Evolutionary conservation across 139 green algal genomes (phyloP).

Genomic region (Auxenochlorella pyrenoidosa): DNA sequence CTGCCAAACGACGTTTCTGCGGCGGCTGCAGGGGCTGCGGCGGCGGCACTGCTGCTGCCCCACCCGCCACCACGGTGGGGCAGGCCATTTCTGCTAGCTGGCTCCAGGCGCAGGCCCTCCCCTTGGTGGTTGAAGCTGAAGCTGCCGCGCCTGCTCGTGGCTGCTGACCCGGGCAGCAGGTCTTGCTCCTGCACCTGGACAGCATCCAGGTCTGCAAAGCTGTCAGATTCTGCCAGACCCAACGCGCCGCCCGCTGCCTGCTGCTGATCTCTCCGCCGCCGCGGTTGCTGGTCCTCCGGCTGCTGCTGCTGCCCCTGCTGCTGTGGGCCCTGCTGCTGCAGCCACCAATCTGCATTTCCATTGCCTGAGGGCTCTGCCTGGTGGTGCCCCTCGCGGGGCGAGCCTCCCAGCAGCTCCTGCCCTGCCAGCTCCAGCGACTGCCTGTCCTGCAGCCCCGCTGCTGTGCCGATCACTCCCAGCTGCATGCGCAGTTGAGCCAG

Average conservation of each 20-base stretch:
- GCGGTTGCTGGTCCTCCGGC: background rate
- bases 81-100: background rate
- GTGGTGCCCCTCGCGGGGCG: background rate
- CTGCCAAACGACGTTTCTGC: background rate
- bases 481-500: background rate
- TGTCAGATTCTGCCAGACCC: background rate
- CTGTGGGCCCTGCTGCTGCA: background rate
- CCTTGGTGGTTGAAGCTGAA: background rate
- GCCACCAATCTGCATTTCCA: background rate
- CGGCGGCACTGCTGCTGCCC: background rate
- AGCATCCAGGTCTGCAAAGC: slow-evolving; percentile 36
- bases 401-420: background rate
- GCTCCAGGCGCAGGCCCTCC: background rate
- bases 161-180: background rate
- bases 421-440: background rate
- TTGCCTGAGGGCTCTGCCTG: background rate
- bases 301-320: background rate
- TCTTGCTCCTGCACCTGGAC: slow-evolving; percentile 29
- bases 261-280: background rate
- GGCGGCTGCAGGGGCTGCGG: background rate
- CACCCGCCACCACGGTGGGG: background rate
- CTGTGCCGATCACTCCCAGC: slow-evolving; percentile 12
- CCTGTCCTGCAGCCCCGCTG: slow-evolving; percentile 5
- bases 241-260: background rate
- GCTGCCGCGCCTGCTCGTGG: background rate